Percentiles rank a stretch among this genome's conserved stretches.
Evolutionary conservation across 2,329 filamentous ascomycete genomes (phyloP).

Genomic region (Botrytis deweyae): DNA sequence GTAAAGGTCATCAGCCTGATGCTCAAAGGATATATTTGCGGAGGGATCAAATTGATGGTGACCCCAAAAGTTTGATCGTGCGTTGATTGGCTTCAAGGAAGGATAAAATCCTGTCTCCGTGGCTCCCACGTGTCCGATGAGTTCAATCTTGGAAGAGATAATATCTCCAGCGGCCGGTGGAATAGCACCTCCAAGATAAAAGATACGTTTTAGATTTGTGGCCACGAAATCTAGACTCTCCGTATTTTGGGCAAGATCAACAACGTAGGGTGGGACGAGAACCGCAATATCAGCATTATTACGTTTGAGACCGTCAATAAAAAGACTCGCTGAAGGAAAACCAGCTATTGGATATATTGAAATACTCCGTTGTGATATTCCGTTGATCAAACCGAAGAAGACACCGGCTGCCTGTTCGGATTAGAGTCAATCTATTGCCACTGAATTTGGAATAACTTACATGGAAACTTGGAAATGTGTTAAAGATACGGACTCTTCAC

Average conservation of each 20-base stretch:
- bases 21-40: conserved; percentile 8
- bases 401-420: not conserved
- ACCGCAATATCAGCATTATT: conserved; percentile 16
- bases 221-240: conserved; percentile 12
- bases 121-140: not conserved
- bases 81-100: not conserved
- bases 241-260: conserved; percentile 2
- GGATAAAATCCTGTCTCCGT: conserved; percentile 16
- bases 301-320: conserved; percentile 14
- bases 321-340: conserved; percentile 4
- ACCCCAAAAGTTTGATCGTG: not conserved
- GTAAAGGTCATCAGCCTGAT: conserved; percentile 9
- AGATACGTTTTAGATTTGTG: not conserved
- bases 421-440: not conserved
- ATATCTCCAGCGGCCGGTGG: conserved; percentile 7
- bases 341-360: conserved; percentile 5
- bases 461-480: conserved; percentile 17
- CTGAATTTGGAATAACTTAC: not conserved
- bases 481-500: conserved; percentile 6
- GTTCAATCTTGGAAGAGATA: conserved; percentile 15
- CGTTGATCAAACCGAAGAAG: conserved; percentile 5
- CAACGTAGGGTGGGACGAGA: conserved; percentile 11
- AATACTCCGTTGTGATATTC: not conserved
- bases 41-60: not conserved
- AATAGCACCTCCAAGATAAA: conserved; percentile 16